Evolutionary conservation across 202 grass and related monocot genomes (phyloP).

Genomic region (Digitaria exilis): DNA sequence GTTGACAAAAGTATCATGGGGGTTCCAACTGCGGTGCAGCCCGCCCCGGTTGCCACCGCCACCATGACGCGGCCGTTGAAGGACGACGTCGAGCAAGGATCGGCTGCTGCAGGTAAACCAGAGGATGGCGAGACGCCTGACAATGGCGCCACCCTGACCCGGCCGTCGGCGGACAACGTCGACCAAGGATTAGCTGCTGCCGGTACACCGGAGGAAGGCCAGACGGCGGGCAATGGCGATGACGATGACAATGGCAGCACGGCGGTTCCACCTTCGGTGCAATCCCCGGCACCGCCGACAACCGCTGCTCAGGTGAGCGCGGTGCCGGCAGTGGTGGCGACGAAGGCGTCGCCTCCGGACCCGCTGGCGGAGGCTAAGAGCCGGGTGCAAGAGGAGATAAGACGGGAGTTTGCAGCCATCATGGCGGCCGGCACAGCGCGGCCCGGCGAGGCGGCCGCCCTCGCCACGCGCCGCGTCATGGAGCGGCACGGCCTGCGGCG

Average conservation of each 20-base stretch:
- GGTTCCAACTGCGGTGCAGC: slow-evolving; percentile 1
- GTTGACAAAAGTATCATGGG: background rate
- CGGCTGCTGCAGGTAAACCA: too few relatives aligned
- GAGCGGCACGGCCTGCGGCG: slow-evolving; percentile 55
- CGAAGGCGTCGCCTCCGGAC: background rate
- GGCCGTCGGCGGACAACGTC: too few relatives aligned
- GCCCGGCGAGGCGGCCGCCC: slow-evolving; percentile 66
- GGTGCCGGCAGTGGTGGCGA: background rate
- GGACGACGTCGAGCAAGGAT: too few relatives aligned
- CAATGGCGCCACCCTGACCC: too few relatives aligned
- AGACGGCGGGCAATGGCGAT: background rate
- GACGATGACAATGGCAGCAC: background rate
- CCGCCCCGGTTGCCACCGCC: too few relatives aligned
- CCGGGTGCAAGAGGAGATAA: slow-evolving; percentile 68
- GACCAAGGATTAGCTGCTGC: too few relatives aligned
- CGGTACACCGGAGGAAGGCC: too few relatives aligned
- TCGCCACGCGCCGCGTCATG: slow-evolving; percentile 64
- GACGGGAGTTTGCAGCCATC: slow-evolving; percentile 65
- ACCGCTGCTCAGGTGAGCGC: too few relatives aligned
- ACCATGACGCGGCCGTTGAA: too few relatives aligned
- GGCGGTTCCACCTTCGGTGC: slow-evolving; percentile 24
- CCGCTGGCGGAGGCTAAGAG: slow-evolving; percentile 51
- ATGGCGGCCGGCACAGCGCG: slow-evolving; percentile 59
- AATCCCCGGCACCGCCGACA: background rate
- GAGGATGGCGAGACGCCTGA: too few relatives aligned